phyloP scores from a whole-genome alignment of 768 basidiomycete species.

The Leccinum longicurvipes region DNA sequence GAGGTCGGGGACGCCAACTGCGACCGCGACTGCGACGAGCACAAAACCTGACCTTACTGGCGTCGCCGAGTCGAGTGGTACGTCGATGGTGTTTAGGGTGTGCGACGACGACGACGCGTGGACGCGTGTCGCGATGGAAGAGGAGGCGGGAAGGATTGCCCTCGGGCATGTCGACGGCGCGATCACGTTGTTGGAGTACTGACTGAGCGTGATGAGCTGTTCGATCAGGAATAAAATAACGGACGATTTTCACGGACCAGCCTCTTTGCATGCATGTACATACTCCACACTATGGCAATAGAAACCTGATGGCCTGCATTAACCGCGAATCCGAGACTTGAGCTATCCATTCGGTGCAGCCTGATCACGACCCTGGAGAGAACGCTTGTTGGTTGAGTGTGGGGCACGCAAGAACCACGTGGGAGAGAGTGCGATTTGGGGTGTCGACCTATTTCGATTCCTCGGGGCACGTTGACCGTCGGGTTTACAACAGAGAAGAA shows the following conservation, averaged over 20 bases:
- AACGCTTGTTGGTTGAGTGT: slow-evolving; percentile 6
- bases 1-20: background rate
- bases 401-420: slow-evolving; percentile 18
- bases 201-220: too few relatives aligned
- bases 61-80: background rate
- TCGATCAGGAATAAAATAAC: too few relatives aligned
- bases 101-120: slow-evolving; percentile 47
- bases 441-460: slow-evolving; percentile 17
- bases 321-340: slow-evolving; percentile 5
- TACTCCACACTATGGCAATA: too few relatives aligned
- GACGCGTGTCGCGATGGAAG: slow-evolving; percentile 40
- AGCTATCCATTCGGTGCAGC: slow-evolving; percentile 6
- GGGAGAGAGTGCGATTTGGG: slow-evolving; percentile 16
- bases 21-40: too few relatives aligned
- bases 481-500: slow-evolving; percentile 6
- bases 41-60: background rate
- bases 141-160: slow-evolving; percentile 36
- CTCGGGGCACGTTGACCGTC: slow-evolving; percentile 10
- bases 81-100: slow-evolving; percentile 42
- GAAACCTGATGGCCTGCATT: too few relatives aligned
- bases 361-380: slow-evolving; percentile 10
- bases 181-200: slow-evolving; percentile 54
- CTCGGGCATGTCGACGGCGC: slow-evolving; percentile 39
- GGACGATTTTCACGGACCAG: too few relatives aligned
- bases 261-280: too few relatives aligned